phyloP scores from a whole-genome alignment of 2,329 filamentous ascomycete species.

The Cladosporium sp. region DNA sequence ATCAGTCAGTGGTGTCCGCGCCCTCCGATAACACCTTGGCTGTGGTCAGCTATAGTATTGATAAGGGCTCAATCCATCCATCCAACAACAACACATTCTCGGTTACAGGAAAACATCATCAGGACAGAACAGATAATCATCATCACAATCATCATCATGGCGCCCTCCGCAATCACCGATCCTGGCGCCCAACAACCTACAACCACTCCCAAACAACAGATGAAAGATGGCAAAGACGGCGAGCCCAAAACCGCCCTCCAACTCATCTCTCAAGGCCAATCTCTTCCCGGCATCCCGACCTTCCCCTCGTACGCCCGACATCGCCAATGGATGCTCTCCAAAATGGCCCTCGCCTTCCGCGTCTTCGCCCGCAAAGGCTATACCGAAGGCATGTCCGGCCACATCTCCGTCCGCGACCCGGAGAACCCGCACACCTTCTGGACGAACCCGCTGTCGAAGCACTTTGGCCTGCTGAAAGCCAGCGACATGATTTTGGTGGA shows the following conservation, averaged over 20 bases:
- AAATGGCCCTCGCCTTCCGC: constrained; percentile 68
- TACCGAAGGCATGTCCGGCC: constrained; percentile 68
- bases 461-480: constrained; percentile 65
- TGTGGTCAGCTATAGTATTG: neutral
- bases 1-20: neutral
- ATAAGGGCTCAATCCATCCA: neutral
- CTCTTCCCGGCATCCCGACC: constrained; percentile 56
- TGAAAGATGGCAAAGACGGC: neutral
- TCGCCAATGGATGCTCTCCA: constrained; percentile 62
- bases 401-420: constrained; percentile 68
- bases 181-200: constrained; percentile 22
- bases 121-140: neutral
- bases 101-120: neutral
- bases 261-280: constrained; percentile 48
- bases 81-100: neutral
- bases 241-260: constrained; percentile 35
- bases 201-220: constrained; percentile 11
- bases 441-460: constrained; percentile 66
- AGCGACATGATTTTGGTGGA: constrained; percentile 68
- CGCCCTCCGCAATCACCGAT: constrained; percentile 32
- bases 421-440: constrained; percentile 63
- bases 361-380: constrained; percentile 66
- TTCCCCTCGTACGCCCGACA: constrained; percentile 57
- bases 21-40: constrained; percentile 12
- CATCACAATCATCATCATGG: constrained; percentile 26